A percentile compares a stretch with the other conserved stretches of the same genome.
Conservation (phyloP, 2,329 filamentous ascomycete species). For the Parafenestella ontariensis region DNA sequence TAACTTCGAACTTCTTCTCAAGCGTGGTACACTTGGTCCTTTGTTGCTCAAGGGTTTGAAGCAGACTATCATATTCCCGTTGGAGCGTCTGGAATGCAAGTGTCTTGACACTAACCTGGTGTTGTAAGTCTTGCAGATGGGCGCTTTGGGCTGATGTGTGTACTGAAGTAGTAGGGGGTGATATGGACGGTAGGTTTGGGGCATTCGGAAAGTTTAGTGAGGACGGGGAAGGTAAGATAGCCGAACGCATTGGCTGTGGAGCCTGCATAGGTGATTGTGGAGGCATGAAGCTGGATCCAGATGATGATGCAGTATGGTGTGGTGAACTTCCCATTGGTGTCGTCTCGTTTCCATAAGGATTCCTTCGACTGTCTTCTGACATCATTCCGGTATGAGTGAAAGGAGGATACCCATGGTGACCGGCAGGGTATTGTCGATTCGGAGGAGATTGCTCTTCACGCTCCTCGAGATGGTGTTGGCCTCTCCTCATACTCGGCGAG, state of each 20-base stretch:
- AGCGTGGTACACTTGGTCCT: conserved; percentile 58
- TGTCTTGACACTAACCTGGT: conserved; percentile 62
- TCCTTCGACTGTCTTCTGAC: conserved; percentile 27
- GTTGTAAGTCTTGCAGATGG: conserved; percentile 60
- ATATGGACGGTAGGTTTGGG: conserved; percentile 31
- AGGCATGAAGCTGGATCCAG: conserved; percentile 49
- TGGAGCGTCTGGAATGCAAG: conserved; percentile 61
- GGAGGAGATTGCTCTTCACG: conserved; percentile 32
- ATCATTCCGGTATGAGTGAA: conserved; percentile 18
- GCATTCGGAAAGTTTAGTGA: conserved; percentile 34
- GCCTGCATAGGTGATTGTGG: conserved; percentile 38
- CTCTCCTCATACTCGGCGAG: conserved; percentile 31
- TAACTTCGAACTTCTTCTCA: conserved; percentile 53
- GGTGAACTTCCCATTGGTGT: conserved; percentile 25
- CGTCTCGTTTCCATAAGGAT: conserved; percentile 24
- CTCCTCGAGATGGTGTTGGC: conserved; percentile 27
- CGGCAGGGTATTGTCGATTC: conserved; percentile 16
- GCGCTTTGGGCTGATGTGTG: conserved; percentile 44
- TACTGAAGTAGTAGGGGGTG: conserved; percentile 28
- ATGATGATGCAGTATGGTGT: conserved; percentile 51
- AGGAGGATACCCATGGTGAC: conserved; percentile 18
- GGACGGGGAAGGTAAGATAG: conserved; percentile 41
- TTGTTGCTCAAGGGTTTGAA: conserved; percentile 60
- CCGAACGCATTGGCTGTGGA: conserved; percentile 26
- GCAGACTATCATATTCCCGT: conserved; percentile 61